Conservation (phyloP, 2,329 filamentous ascomycete species). For the Acephala macrosclerotiorum region DNA sequence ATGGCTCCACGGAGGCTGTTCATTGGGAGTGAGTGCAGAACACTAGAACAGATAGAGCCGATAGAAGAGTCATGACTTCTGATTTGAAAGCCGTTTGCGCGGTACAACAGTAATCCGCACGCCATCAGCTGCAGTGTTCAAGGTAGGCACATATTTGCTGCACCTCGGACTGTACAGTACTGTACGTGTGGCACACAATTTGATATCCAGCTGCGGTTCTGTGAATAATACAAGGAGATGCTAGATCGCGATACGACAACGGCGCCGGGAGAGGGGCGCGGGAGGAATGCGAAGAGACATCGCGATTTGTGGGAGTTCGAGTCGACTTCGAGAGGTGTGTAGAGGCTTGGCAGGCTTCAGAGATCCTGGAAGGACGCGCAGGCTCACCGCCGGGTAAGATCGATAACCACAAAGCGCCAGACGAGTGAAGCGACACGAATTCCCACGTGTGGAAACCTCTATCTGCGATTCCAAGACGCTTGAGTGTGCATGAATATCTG, state of each 20-base stretch:
- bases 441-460: conserved; percentile 9
- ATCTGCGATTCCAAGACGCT: not conserved
- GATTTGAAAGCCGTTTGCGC: conserved; percentile 11
- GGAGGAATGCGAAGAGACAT: not conserved
- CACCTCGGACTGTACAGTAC: not conserved
- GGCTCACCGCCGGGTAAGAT: not conserved
- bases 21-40: not conserved
- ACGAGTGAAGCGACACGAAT: conserved; percentile 11
- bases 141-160: not conserved
- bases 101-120: conserved; percentile 4
- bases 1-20: not conserved
- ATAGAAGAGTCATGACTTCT: conserved; percentile 22
- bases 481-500: not conserved
- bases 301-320: conserved; percentile 3
- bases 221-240: not conserved
- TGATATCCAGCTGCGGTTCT: not conserved
- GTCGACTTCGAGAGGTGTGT: not conserved
- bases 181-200: not conserved
- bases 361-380: conserved; percentile 11
- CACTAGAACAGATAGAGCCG: conserved; percentile 9
- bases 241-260: not conserved
- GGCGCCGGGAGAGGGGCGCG: not conserved
- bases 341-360: not conserved
- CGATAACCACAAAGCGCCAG: conserved; percentile 1
- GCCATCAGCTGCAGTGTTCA: conserved; percentile 1